Evolutionary conservation across 2,329 filamentous ascomycete genomes (phyloP).

Genomic region (Monilinia laxa): DNA sequence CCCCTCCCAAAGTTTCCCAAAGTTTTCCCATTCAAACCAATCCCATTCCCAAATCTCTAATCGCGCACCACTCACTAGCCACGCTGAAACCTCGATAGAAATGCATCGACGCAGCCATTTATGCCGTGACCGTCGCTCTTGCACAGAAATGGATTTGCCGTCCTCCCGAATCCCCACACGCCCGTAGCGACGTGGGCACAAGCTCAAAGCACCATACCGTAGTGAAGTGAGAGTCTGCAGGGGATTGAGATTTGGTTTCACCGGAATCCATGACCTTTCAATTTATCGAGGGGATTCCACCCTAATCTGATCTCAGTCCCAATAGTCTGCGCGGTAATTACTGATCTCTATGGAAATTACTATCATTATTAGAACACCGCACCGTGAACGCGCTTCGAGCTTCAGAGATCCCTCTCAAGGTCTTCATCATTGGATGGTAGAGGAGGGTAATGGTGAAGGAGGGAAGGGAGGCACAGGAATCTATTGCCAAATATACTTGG

Average conservation of each 20-base stretch:
- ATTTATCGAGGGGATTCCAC: neutral
- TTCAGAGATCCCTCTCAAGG: neutral
- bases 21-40: neutral
- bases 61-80: neutral
- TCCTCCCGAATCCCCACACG: conserved; percentile 6
- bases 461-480: neutral
- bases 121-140: neutral
- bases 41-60: neutral
- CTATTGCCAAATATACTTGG: too few relatives aligned
- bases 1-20: neutral
- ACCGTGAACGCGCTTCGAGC: neutral
- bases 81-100: conserved; percentile 2
- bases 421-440: neutral
- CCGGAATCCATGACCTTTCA: neutral
- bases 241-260: conserved; percentile 2
- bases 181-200: neutral
- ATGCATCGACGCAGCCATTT: neutral
- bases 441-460: neutral
- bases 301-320: neutral
- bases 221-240: neutral
- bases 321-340: conserved; percentile 4
- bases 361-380: too few relatives aligned
- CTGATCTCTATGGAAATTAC: neutral
- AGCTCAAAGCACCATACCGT: too few relatives aligned
- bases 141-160: neutral